A percentile compares a stretch with the other conserved stretches of the same genome.
These are phyloP conservation scores for Fusarium poae DNA, from an alignment of 2,329 filamentous ascomycete species.

Conservation along the genomic window DNA sequence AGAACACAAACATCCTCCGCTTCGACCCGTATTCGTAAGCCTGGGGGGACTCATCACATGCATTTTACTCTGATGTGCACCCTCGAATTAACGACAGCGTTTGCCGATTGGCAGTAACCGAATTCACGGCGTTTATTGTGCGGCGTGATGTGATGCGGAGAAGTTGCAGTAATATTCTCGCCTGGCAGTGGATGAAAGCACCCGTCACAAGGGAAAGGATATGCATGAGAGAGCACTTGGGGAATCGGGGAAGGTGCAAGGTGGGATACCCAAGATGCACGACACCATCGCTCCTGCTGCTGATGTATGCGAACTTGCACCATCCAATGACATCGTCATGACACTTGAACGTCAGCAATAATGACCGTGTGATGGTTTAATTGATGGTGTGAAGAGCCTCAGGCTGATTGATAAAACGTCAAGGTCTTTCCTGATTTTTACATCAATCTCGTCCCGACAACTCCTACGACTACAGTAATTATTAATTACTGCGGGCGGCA, in stretches of 20 bases:
- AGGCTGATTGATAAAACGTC: conserved; percentile 40
- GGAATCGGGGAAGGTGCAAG: conserved; percentile 25
- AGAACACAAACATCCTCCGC: conserved; percentile 29
- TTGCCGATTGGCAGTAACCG: conserved; percentile 29
- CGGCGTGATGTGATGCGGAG: conserved; percentile 38
- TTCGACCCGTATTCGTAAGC: conserved; percentile 37
- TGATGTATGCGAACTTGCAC: conserved; percentile 36
- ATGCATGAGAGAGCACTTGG: conserved; percentile 39
- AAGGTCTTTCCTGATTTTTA: conserved; percentile 29
- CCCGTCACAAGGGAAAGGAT: conserved; percentile 44
- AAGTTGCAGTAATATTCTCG: conserved; percentile 30
- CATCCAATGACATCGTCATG: conserved; percentile 28
- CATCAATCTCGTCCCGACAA: conserved; percentile 16
- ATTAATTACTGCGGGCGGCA: conserved; percentile 14
- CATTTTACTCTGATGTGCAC: conserved; percentile 13
- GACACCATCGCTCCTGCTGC: conserved; percentile 37
- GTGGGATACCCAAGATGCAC: conserved; percentile 37
- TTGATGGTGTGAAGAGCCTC: conserved; percentile 43
- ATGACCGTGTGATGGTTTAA: conserved; percentile 35
- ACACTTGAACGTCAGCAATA: conserved; percentile 12
- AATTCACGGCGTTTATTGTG: conserved; percentile 38
- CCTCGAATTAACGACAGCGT: conserved; percentile 17
- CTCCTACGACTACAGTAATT: conserved; percentile 1
- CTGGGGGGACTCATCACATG: conserved; percentile 34
- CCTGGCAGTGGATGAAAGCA: conserved; percentile 16